Evolutionary conservation across 2,329 filamentous ascomycete genomes (phyloP).

Genomic region (Xylariaceae sp.): DNA sequence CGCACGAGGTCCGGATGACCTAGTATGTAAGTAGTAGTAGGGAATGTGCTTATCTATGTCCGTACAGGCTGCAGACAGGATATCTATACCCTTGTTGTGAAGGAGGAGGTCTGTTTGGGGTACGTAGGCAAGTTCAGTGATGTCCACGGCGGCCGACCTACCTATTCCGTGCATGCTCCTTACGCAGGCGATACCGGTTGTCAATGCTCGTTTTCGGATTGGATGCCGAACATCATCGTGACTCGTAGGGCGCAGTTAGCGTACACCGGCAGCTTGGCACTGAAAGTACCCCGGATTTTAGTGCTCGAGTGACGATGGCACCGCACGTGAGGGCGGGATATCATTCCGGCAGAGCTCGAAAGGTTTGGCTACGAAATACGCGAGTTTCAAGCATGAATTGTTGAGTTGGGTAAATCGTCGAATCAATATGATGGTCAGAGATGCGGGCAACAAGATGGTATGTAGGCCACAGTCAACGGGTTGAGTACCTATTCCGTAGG

Average conservation of each 20-base stretch:
- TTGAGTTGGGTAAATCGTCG: too few relatives aligned
- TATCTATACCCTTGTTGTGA: slow-evolving; percentile 1
- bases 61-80: background rate
- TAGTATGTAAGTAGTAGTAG: background rate
- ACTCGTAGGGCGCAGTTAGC: background rate
- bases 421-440: too few relatives aligned
- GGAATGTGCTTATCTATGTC: background rate
- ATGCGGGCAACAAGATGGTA: too few relatives aligned
- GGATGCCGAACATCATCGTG: slow-evolving; percentile 10
- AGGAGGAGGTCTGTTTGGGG: background rate
- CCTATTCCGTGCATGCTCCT: too few relatives aligned
- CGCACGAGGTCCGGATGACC: background rate
- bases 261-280: too few relatives aligned
- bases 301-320: too few relatives aligned
- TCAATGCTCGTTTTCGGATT: background rate
- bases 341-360: too few relatives aligned
- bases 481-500: background rate
- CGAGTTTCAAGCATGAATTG: too few relatives aligned
- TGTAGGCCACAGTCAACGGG: background rate
- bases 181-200: too few relatives aligned
- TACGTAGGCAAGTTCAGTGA: background rate
- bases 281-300: too few relatives aligned
- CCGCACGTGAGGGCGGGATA: too few relatives aligned
- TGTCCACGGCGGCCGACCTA: background rate
- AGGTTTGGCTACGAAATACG: too few relatives aligned